Evolutionary conservation across 495 filamentous ascomycete species (phyloP).

Genomic region (Pyronema omphalodes): DNA sequence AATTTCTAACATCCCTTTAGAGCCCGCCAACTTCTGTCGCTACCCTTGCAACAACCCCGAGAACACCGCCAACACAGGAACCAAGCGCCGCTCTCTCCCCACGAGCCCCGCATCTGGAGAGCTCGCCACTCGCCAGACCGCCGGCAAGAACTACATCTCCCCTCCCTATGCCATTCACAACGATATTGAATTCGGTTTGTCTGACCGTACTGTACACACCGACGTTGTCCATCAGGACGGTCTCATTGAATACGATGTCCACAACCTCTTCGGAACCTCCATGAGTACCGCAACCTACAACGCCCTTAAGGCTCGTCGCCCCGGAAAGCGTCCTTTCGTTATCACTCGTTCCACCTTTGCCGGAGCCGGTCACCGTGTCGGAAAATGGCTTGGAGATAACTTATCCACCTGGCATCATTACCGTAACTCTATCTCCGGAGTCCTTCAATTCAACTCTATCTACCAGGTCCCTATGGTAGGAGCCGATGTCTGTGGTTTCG

Average conservation of each 20-base stretch:
- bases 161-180: slow-evolving; percentile 65
- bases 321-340: slow-evolving; percentile 48
- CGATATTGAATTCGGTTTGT: slow-evolving; percentile 40
- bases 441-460: slow-evolving; percentile 60
- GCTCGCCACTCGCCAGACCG: slow-evolving; percentile 38
- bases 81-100: background rate
- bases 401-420: slow-evolving; percentile 54
- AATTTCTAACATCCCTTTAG: slow-evolving; percentile 13
- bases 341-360: slow-evolving; percentile 77
- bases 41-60: slow-evolving; percentile 54
- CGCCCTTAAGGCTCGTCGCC: slow-evolving; percentile 53
- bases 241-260: slow-evolving; percentile 55
- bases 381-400: slow-evolving; percentile 85
- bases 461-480: slow-evolving; percentile 81
- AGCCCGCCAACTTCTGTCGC: slow-evolving; percentile 52
- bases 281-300: slow-evolving; percentile 51
- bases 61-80: slow-evolving; percentile 27
- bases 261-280: slow-evolving; percentile 73
- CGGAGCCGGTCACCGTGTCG: slow-evolving; percentile 57
- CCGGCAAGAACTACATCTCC: slow-evolving; percentile 45
- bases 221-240: slow-evolving; percentile 57
- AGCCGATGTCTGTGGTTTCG: slow-evolving; percentile 67
- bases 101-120: background rate
- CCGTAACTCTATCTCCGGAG: slow-evolving; percentile 44
- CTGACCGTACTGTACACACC: slow-evolving; percentile 56